Conservation (phyloP, 208 protist species). For the Balamuthia mandrillaris region DNA sequence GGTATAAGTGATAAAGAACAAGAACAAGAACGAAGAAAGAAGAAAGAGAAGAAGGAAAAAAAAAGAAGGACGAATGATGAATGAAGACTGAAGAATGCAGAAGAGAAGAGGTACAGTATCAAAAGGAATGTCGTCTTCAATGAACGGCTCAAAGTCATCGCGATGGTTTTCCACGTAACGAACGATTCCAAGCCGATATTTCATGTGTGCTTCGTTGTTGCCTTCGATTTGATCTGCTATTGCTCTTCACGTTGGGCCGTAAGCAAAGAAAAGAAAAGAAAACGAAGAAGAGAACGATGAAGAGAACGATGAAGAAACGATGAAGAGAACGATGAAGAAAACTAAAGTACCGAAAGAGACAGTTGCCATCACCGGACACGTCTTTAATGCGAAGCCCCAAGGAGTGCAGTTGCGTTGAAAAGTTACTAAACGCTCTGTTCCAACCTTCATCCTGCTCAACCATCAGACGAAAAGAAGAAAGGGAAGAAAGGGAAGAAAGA, state of each 20-base stretch:
- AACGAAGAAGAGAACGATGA: neutral
- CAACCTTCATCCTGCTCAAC: constrained; percentile 36
- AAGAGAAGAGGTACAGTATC: constrained; percentile 18
- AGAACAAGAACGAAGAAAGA: neutral
- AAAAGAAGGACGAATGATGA: neutral
- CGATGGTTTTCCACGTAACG: constrained; percentile 40
- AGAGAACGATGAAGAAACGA: neutral
- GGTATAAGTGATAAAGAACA: too few relatives aligned
- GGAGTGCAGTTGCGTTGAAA: constrained; percentile 29
- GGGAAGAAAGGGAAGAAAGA: neutral
- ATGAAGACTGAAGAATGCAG: neutral
- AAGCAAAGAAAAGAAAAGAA: neutral
- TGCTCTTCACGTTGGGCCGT: neutral
- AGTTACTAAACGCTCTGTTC: constrained; percentile 6
- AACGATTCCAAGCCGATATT: constrained; percentile 18
- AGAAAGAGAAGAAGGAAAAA: neutral
- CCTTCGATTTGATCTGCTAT: constrained; percentile 52
- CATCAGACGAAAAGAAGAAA: neutral
- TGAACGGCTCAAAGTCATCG: constrained; percentile 47
- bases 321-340: neutral
- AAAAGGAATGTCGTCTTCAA: constrained; percentile 45
- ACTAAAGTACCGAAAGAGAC: constrained; percentile 44
- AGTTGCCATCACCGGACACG: constrained; percentile 59
- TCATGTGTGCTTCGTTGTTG: constrained; percentile 25
- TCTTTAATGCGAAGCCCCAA: constrained; percentile 45